These are phyloP conservation scores for Russula ochroleuca DNA, from an alignment of 768 basidiomycete species.

Conservation along the genomic window DNA sequence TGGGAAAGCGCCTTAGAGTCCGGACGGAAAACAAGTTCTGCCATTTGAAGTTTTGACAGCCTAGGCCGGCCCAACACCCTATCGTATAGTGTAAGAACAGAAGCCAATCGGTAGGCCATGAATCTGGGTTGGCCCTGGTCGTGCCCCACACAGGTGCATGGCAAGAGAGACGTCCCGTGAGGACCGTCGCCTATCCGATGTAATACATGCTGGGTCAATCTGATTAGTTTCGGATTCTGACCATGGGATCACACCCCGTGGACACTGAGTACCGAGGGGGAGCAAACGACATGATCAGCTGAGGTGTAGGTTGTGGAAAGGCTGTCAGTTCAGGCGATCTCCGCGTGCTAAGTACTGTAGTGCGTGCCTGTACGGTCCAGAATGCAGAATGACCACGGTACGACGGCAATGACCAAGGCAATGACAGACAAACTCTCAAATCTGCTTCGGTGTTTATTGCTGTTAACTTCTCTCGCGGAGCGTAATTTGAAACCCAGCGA, in stretches of 20 bases:
- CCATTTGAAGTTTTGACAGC: not conserved
- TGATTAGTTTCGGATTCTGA: not conserved
- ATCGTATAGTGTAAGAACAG: conserved; percentile 16
- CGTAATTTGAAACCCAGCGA: conserved; percentile 28
- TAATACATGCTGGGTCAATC: not conserved
- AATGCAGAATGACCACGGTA: conserved; percentile 5
- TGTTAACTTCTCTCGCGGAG: conserved; percentile 25
- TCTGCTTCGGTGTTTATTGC: conserved; percentile 18
- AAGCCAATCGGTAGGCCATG: conserved; percentile 17
- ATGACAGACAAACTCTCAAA: conserved; percentile 25
- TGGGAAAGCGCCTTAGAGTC: conserved; percentile 5
- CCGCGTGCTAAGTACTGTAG: not conserved
- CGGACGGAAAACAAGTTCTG: not conserved
- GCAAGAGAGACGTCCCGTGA: not conserved
- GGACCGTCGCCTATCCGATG: not conserved
- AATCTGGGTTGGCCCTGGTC: conserved; percentile 4
- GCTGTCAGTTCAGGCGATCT: not conserved
- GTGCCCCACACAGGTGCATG: not conserved
- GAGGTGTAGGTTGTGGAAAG: not conserved
- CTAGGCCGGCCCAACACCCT: conserved; percentile 11
- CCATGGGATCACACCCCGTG: conserved; percentile 1
- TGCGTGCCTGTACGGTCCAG: conserved; percentile 9
- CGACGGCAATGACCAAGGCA: conserved; percentile 19
- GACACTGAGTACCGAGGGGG: not conserved
- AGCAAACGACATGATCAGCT: not conserved